Conservation (phyloP, 495 filamentous ascomycete species). For the Neurospora intermedia region DNA sequence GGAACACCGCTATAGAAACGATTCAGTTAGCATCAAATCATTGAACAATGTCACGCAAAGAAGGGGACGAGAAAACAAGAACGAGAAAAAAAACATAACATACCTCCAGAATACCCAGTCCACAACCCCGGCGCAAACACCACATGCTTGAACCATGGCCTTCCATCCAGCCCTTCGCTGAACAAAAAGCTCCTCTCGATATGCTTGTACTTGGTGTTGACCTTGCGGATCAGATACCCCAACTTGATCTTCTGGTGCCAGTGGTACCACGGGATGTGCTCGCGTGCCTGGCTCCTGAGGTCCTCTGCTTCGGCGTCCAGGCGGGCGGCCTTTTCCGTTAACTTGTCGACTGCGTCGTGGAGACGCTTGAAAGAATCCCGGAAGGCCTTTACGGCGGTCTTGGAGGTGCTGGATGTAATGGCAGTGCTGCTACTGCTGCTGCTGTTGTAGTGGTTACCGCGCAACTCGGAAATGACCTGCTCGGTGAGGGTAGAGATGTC, state of each 20-base stretch:
- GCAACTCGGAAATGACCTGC: constrained; percentile 40
- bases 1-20: constrained; percentile 51
- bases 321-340: constrained; percentile 46
- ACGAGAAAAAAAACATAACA: background rate
- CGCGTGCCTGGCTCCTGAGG: constrained; percentile 54
- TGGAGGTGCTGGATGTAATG: constrained; percentile 23
- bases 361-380: constrained; percentile 31
- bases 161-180: constrained; percentile 63
- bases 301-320: constrained; percentile 50
- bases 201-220: constrained; percentile 60
- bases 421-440: constrained; percentile 14
- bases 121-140: constrained; percentile 80
- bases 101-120: constrained; percentile 76
- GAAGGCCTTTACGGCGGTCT: constrained; percentile 37
- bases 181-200: constrained; percentile 80
- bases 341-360: constrained; percentile 37
- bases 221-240: constrained; percentile 48
- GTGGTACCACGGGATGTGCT: constrained; percentile 73
- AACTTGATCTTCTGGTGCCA: constrained; percentile 59
- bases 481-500: constrained; percentile 26
- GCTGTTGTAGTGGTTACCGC: constrained; percentile 40
- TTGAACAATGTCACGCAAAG: background rate
- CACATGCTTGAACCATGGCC: constrained; percentile 90
- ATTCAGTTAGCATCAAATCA: background rate
- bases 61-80: background rate